Evolutionary conservation across 306 rosid genomes (phyloP), one percentile per base, ranked within the genome.

Genomic region (Nissolia schottii): DNA sequence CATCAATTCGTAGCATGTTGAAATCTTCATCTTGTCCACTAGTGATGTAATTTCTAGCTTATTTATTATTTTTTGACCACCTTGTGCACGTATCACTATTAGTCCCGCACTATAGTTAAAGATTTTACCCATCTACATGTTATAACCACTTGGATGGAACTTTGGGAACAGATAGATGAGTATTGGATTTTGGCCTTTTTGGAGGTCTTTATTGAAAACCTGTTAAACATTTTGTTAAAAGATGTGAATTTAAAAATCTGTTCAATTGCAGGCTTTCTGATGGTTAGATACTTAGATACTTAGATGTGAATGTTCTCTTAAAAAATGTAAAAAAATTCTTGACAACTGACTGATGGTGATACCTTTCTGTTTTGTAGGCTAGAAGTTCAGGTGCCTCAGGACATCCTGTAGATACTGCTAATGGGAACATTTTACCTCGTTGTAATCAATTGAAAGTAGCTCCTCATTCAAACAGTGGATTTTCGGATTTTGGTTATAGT

Each of bases 401-500:
- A 69, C 81, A 81, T 75, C 45, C 77, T 3, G 71, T 79, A 75
- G 89, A 81, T 85, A 75, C 70, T 69, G 76, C 88, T 16, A 87
- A 79, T 64, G 91, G 87, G 28, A 87, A 84, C 74, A 69, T 78
- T 46, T 16, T 79, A 27, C 56, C 88, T 66, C 85, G 83, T 60
- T 80, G 66, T 40, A 82, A 74, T 68, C 87, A 82, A 64, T 73
- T 87, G 62, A 90, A 86, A 81, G 83, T 64, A 28, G 67, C 81
- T 45, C 63, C 73, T 37, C 78, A 84, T 24, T 70, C 81, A 9
- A 76, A 67, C 56, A 70, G 35, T 84, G 88, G 78, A 11, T 82
- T 85, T 70, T 77, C 96, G 75, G 92, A 86, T 46, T 84, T 81
- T 32, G 86, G 89, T 61, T 75, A 85, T 49, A 76, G 82, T 85